Conservation (phyloP, 176 grass and related monocot species). For the Carex parvula region DNA sequence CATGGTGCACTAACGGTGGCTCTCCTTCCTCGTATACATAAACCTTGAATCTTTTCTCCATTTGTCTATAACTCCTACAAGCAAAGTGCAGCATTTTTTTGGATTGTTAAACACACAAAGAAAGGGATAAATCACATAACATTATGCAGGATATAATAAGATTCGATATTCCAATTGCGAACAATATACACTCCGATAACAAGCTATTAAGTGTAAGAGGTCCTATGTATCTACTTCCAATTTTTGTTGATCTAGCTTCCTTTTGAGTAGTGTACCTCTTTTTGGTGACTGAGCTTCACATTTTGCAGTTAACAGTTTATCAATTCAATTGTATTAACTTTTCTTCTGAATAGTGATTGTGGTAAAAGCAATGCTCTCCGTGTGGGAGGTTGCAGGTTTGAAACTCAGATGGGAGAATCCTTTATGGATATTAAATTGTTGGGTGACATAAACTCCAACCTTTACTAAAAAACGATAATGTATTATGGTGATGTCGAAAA, state of each 20-base stretch:
- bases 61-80: constrained; percentile 72
- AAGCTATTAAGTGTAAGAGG: not conserved
- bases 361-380: no score
- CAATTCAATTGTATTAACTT: not conserved
- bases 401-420: no score
- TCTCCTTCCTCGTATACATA: constrained; percentile 85
- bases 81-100: not conserved
- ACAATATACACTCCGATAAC: not conserved
- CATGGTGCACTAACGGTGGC: constrained; percentile 55
- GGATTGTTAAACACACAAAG: not conserved
- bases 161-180: not conserved
- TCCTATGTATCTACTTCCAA: no score
- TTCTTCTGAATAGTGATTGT: not conserved
- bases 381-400: no score
- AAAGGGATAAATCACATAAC: no score
- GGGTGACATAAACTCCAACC: no score
- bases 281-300: not conserved
- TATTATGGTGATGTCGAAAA: not conserved
- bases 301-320: not conserved
- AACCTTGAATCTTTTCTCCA: constrained; percentile 71
- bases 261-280: no score
- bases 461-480: no score
- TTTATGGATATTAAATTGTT: no score
- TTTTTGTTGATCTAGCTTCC: no score
- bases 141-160: no score